Evolutionary conservation across 371 early-diverging fungal species (phyloP).

Genomic region (Polyrhizophydium stewartii): DNA sequence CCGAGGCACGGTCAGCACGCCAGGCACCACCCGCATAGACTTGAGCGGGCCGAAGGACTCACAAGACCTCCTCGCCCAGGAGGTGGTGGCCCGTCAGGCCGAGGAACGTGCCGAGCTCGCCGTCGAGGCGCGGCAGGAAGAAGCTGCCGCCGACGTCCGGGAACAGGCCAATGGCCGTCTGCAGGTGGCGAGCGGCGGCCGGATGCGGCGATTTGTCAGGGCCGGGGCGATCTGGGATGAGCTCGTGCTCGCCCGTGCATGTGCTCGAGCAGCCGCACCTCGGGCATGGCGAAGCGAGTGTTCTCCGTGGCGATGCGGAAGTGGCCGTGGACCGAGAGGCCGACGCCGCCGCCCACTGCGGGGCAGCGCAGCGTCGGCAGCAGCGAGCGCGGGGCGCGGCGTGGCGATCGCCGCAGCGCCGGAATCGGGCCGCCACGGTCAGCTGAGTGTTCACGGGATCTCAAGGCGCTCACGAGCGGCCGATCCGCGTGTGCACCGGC

Average conservation of each 20-base stretch:
- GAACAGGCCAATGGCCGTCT: conserved; percentile 87
- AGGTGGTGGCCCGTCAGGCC: conserved; percentile 87
- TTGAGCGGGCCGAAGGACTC: conserved; percentile 33
- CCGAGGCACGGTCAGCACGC: neutral
- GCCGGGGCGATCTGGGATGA: too few relatives aligned
- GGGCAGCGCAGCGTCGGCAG: neutral
- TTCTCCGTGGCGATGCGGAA: conserved; percentile 94
- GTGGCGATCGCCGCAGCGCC: too few relatives aligned
- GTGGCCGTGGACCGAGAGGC: conserved; percentile 91
- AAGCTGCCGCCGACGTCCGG: conserved; percentile 94
- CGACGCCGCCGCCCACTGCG: conserved; percentile 94
- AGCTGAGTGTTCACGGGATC: too few relatives aligned
- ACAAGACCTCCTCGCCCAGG: conserved; percentile 83
- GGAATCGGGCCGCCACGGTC: too few relatives aligned
- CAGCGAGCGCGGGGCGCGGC: too few relatives aligned
- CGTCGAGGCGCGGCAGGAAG: conserved; percentile 88
- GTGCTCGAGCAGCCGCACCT: too few relatives aligned
- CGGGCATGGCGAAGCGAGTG: conserved; percentile 88
- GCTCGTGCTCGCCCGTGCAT: too few relatives aligned
- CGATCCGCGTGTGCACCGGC: too few relatives aligned
- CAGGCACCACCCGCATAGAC: neutral
- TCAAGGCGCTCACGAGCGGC: too few relatives aligned
- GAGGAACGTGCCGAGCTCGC: conserved; percentile 86
- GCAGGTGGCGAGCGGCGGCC: too few relatives aligned
- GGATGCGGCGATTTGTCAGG: too few relatives aligned